Evolutionary conservation across 192 early-diverging fungal species (phyloP).

Genomic region (Coemansia sp.): DNA sequence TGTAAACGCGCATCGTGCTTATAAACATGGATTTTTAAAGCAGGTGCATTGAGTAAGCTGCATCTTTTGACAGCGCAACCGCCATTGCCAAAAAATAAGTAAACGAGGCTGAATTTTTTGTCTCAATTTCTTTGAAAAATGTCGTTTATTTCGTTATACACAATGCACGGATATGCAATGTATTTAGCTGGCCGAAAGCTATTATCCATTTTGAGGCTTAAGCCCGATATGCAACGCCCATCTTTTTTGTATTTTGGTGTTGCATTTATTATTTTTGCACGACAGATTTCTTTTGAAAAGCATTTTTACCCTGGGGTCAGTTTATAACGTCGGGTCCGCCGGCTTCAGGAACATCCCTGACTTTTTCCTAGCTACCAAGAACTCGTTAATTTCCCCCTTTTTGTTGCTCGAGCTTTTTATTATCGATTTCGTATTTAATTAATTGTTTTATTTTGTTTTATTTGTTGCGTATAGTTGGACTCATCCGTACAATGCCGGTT

Average conservation of each 20-base stretch:
- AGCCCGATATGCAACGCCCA: conserved; percentile 4
- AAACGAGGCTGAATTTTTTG: background rate
- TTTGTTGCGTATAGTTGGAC: background rate
- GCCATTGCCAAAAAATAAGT: background rate
- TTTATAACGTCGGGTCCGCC: conserved; percentile 1
- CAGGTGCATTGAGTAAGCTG: background rate
- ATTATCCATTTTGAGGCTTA: conserved; percentile 1
- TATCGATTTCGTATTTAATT: background rate
- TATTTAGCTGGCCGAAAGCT: background rate
- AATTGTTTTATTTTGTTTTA: conserved; percentile 8
- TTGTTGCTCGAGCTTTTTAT: background rate
- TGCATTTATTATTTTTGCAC: background rate
- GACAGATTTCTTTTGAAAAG: background rate
- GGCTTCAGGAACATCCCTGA: background rate
- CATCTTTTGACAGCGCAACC: background rate
- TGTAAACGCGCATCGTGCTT: too few species aligned
- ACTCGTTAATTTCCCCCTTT: background rate
- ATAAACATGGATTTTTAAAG: background rate
- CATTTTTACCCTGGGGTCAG: background rate
- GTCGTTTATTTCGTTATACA: background rate
- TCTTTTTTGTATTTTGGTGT: conserved; percentile 5
- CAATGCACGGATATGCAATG: background rate
- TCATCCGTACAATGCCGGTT: conserved; percentile 7
- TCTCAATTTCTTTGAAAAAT: background rate
- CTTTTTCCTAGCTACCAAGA: conserved; percentile 1